Base-by-base conservation (phyloP, 352 stramenopile genomes). In the Aphanomyces invadans region DNA sequence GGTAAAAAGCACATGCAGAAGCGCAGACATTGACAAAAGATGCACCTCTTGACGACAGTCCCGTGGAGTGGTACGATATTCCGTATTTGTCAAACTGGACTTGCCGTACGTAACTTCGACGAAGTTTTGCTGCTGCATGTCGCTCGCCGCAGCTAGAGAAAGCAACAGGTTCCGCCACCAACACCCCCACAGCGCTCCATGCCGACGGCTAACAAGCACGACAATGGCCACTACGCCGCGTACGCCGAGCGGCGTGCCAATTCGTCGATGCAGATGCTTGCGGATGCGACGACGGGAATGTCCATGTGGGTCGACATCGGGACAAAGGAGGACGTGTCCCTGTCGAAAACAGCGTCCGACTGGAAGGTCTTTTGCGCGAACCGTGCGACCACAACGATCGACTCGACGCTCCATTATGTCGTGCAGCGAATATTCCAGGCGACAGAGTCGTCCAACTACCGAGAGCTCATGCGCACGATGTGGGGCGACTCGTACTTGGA, bases 361-460 rank as follows among this genome's bases (percentile, higher is more conserved):
- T 95, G 86, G 86, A 91, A 85, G 71, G 86, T 92, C 65, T 92
- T 89, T 29, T 74, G 91, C 1, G 92, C 86, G 2, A 80, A 83
- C 51, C 92, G 92, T 66, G 86, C 86, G 2, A 82, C 92, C 19
- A 80, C 89, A 25, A 80, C 80, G 21, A 83, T 85, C 12, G 85
- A 92, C 46, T 82, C 84, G 3, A 75, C 78, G 11, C 92, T 95
- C 49, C 80, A 83, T 0, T 84, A 87, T 21, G 83, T 95, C 57
- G 76, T 95, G 25, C 91, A 92, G 70, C 83, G 83, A 17, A 74
- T 95, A 19, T 95, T 92, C 74, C 79, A 92, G 62, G 77, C 90
- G 53, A 89, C 90, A 48, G 89, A 83, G 10, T 86, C 80, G 26
- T 79, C 88, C 53, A 91, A 92, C 65, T 90, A 90, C 73, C 90